Conservation (phyloP, 148 eudicot species). For the Cornus florida region DNA sequence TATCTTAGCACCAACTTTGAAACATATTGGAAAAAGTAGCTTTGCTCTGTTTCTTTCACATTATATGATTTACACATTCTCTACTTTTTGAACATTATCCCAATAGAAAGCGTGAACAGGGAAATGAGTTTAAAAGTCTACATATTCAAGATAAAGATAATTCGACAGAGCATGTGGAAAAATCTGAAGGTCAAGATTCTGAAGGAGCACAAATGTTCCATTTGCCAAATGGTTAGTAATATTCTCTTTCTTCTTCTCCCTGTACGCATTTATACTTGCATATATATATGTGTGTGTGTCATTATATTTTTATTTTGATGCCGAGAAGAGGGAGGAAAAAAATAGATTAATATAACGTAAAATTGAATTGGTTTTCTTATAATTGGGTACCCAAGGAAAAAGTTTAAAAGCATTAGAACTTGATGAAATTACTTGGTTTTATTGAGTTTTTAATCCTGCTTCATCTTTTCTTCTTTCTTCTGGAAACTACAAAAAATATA, state of each 20-base stretch:
- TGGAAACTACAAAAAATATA: not conserved
- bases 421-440: not conserved
- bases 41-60: too few species aligned
- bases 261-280: not conserved
- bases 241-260: not conserved
- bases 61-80: not conserved
- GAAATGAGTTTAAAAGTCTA: conserved; percentile 12
- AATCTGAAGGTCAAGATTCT: conserved; percentile 7
- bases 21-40: too few species aligned
- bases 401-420: not conserved
- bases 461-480: not conserved
- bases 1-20: too few species aligned
- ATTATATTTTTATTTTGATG: not conserved
- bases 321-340: not conserved
- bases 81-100: not conserved
- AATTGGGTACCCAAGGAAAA: not conserved
- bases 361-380: not conserved
- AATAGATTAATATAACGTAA: not conserved
- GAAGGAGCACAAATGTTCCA: conserved; percentile 19
- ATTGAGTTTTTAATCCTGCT: not conserved
- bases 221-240: conserved; percentile 12
- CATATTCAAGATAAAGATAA: conserved; percentile 15
- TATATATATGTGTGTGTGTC: too few species aligned
- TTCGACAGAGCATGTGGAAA: not conserved
- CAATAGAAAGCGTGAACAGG: conserved; percentile 23